Conservation (phyloP, 768 basidiomycete genomes). For the Boletus rubescentipes region DNA sequence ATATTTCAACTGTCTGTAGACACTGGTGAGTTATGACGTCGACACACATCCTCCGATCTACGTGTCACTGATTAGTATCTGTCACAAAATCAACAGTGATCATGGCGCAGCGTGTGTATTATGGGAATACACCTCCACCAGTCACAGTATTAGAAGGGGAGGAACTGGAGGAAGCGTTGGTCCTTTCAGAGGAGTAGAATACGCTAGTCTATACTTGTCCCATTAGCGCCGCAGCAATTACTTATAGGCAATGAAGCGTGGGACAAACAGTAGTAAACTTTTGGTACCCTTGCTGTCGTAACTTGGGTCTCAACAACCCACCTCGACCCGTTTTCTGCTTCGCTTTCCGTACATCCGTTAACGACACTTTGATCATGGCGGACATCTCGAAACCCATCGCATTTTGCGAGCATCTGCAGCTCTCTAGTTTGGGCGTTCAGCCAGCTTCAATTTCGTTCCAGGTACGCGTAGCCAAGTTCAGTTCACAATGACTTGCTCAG, state of each 20-base stretch:
- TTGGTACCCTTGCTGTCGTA: conserved; percentile 17
- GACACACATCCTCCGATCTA: conserved; percentile 1
- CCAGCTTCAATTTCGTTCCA: conserved; percentile 97
- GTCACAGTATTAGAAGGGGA: conserved; percentile 48
- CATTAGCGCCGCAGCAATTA: background rate
- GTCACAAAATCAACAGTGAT: conserved; percentile 51
- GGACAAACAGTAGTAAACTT: conserved; percentile 35
- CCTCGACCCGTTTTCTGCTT: conserved; percentile 17
- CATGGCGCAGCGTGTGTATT: conserved; percentile 67
- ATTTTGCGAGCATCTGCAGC: conserved; percentile 89
- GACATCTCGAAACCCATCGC: conserved; percentile 68
- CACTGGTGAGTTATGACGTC: conserved; percentile 48
- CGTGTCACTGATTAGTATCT: conserved; percentile 8
- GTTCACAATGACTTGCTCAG: conserved; percentile 16
- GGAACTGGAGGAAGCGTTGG: conserved; percentile 74
- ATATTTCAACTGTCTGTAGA: conserved; percentile 84
- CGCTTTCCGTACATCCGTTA: conserved; percentile 13
- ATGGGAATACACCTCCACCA: conserved; percentile 67
- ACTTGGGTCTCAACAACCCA: conserved; percentile 24
- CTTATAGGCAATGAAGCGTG: conserved; percentile 12
- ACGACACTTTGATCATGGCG: conserved; percentile 27
- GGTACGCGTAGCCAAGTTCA: conserved; percentile 49
- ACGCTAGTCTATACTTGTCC: conserved; percentile 1
- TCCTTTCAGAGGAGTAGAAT: conserved; percentile 57
- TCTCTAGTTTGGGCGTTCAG: conserved; percentile 94